phyloP scores from a whole-genome alignment of 257 asterid species.

The Salvia miltiorrhiza region DNA sequence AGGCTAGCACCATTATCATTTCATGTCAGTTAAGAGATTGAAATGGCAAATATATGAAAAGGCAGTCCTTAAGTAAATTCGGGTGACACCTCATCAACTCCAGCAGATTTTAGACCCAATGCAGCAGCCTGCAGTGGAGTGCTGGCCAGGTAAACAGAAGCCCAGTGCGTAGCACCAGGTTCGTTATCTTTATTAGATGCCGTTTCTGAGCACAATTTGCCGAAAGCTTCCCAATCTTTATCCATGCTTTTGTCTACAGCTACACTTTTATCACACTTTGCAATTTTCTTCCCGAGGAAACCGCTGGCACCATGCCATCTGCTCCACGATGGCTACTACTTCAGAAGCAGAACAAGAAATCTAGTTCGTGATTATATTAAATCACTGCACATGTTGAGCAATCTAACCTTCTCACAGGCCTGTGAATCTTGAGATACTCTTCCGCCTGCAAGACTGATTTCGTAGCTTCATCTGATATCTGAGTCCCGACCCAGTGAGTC shows the following conservation, averaged over 20 bases:
- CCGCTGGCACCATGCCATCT: slow-evolving; percentile 52
- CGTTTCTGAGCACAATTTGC: slow-evolving; percentile 44
- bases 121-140: slow-evolving; percentile 87
- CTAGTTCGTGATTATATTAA: background rate
- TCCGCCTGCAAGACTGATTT: slow-evolving; percentile 52
- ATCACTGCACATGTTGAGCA: background rate
- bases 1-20: background rate
- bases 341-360: slow-evolving; percentile 20
- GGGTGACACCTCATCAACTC: slow-evolving; percentile 59
- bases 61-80: background rate
- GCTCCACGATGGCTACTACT: slow-evolving; percentile 22
- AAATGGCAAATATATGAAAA: background rate
- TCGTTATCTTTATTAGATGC: slow-evolving; percentile 58
- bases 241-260: slow-evolving; percentile 19
- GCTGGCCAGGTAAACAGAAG: slow-evolving; percentile 76
- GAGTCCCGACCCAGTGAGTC: slow-evolving; percentile 71
- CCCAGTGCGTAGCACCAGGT: too few species aligned
- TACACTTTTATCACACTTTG: slow-evolving; percentile 24
- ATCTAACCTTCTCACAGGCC: slow-evolving; percentile 56
- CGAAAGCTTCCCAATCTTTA: slow-evolving; percentile 57
- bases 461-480: slow-evolving; percentile 38
- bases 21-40: background rate
- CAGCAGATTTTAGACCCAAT: slow-evolving; percentile 61
- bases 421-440: slow-evolving; percentile 56
- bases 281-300: slow-evolving; percentile 54